Evolutionary conservation across 768 basidiomycete species (phyloP).

Genomic region (Tylopilus balloui): DNA sequence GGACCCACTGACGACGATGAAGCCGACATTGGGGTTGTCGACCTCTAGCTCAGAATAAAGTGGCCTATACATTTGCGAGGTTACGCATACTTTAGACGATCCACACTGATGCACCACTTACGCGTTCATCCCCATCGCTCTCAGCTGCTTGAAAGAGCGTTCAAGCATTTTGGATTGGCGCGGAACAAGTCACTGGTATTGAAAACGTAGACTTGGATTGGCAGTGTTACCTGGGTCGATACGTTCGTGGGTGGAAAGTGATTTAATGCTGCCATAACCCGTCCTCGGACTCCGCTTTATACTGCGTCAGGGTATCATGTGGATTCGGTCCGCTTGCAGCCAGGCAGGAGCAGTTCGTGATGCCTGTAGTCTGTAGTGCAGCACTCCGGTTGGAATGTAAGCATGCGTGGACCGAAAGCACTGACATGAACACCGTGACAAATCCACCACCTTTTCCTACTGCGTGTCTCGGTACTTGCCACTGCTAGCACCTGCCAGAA

Average conservation of each 20-base stretch:
- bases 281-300: no score
- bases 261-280: no score
- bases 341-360: no score
- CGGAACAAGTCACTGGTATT: neutral
- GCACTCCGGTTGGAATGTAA: no score
- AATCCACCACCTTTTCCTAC: no score
- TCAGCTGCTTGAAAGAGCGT: neutral
- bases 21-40: slow-evolving; percentile 2
- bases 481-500: no score
- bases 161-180: neutral
- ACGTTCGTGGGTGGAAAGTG: neutral
- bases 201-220: slow-evolving; percentile 9
- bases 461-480: no score
- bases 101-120: neutral
- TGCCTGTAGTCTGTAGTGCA: no score
- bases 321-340: no score
- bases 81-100: neutral
- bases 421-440: no score
- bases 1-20: slow-evolving; percentile 7
- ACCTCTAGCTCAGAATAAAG: slow-evolving; percentile 4
- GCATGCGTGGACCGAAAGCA: no score
- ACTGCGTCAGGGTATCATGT: no score
- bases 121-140: neutral
- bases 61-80: neutral
- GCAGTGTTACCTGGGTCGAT: neutral